phyloP scores from a whole-genome alignment of 2,329 filamentous ascomycete genomes.

The Dactylellina cionopaga region DNA sequence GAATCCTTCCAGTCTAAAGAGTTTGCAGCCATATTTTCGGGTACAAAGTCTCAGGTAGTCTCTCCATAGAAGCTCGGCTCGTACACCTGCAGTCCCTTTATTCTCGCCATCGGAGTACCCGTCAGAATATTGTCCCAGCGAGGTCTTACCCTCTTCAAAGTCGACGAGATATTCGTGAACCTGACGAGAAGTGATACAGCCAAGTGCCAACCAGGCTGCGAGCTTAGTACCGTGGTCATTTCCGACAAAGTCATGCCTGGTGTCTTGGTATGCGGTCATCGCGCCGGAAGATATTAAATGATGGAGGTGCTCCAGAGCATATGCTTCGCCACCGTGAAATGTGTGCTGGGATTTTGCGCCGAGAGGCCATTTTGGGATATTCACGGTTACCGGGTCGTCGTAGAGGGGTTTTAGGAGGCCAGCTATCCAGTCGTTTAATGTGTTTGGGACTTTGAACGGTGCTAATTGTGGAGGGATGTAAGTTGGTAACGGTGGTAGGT shows the following conservation, averaged over 20 bases:
- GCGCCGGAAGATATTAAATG: slow-evolving; percentile 71
- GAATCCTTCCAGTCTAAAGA: slow-evolving; percentile 75
- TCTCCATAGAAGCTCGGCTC: slow-evolving; percentile 79
- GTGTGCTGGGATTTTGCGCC: slow-evolving; percentile 71
- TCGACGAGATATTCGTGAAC: slow-evolving; percentile 73
- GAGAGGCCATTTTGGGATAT: slow-evolving; percentile 62
- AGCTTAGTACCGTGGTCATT: slow-evolving; percentile 79
- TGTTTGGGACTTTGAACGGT: slow-evolving; percentile 73
- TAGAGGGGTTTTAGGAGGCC: slow-evolving; percentile 70
- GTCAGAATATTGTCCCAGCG: slow-evolving; percentile 58
- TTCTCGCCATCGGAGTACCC: slow-evolving; percentile 78
- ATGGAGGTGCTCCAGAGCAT: slow-evolving; percentile 69
- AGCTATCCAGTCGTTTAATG: slow-evolving; percentile 66
- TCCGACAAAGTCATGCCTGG: slow-evolving; percentile 76
- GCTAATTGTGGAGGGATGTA: slow-evolving; percentile 68
- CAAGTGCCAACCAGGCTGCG: slow-evolving; percentile 76
- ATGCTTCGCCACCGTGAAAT: slow-evolving; percentile 74
- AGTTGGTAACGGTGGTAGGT: slow-evolving; percentile 69
- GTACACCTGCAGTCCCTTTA: slow-evolving; percentile 73
- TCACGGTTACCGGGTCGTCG: slow-evolving; percentile 62
- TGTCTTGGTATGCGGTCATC: slow-evolving; percentile 74
- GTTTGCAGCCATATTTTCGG: slow-evolving; percentile 72
- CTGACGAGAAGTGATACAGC: slow-evolving; percentile 77
- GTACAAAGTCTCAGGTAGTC: slow-evolving; percentile 84
- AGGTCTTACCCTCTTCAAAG: slow-evolving; percentile 72